Evolutionary conservation across 495 filamentous ascomycete species (phyloP).

Genomic region (Annulohypoxylon maeteangense): DNA sequence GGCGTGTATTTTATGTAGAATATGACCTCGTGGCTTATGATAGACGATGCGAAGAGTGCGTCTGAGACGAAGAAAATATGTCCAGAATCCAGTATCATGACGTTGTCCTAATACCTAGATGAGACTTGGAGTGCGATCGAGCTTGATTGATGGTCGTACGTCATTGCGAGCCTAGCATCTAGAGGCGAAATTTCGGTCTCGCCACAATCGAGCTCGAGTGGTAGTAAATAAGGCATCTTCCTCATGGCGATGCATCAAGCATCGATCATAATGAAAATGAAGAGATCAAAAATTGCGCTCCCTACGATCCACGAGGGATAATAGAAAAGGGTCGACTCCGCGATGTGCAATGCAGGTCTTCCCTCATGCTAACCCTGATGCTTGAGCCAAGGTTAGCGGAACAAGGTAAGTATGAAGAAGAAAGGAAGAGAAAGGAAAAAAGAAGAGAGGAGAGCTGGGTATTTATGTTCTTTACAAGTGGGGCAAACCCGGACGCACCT

Average conservation of each 20-base stretch:
- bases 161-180: too few species aligned
- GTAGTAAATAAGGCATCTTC: conserved; percentile 14
- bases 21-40: not conserved
- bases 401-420: conserved; percentile 46
- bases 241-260: conserved; percentile 35
- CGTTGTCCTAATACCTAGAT: too few species aligned
- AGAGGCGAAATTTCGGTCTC: too few species aligned
- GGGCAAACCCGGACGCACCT: not conserved
- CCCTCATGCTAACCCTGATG: conserved; percentile 25
- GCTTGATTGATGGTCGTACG: too few species aligned
- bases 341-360: conserved; percentile 41
- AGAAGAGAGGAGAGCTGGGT: not conserved
- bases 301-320: conserved; percentile 43
- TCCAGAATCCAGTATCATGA: too few species aligned
- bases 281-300: conserved; percentile 40
- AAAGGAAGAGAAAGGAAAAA: conserved; percentile 31
- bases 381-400: conserved; percentile 27
- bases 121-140: too few species aligned
- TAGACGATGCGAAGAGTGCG: not conserved
- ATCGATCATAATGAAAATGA: conserved; percentile 34
- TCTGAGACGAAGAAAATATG: not conserved
- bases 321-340: conserved; percentile 40
- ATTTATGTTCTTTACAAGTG: not conserved
- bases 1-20: not conserved
- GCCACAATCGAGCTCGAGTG: not conserved